Evolutionary conservation across 768 basidiomycete genomes (phyloP), one percentile per base, ranked within the genome.

Genomic region (Phaeolepiota aurea): DNA sequence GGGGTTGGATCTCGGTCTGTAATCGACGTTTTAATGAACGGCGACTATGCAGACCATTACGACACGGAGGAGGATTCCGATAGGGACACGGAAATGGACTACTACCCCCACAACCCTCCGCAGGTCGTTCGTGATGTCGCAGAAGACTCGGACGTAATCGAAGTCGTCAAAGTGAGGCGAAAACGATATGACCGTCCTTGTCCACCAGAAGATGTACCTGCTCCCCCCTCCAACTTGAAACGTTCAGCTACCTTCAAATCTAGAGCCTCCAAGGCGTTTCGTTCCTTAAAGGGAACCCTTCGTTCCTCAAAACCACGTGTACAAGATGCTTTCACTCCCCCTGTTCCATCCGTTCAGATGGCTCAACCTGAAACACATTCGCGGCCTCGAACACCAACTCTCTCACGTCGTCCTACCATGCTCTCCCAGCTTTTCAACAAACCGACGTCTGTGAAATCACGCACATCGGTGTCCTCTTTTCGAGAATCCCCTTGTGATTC

Each of bases 81-180:
- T 20, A 51, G 46, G 32, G 55, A 54, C 32, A 41, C 52, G 14
- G 55, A 56, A 10, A 42, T 48, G 11, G 54, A 61, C 2, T 41
- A 40, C 32, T 50, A 52, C 3, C 15, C 28, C 20, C 42, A 41
- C 40, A 28, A 44, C 40, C 47, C 47, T 37, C 45, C 40, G 31
- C 31, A 33, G 35, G 37, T 45, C 46, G 34, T 16, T 20, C 48
- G 44, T 30, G 53, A 58, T 28, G 38, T 52, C 30, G 67, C 61
- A 12, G 56, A 69, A 43, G 74, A 73, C 44, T 76, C 72, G 14
- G 77, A 78, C 48, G 68, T 80, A 23, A 59, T 79, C 11, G 79
- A 82, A 52, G 71, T 81, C 20, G 63, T 81, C 28, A 78, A 76
- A 51, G 69, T 81, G 43, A 64, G 69, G 56, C 56, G 38, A 23